A percentile compares a stretch with the other conserved stretches of the same genome.
Conservation (phyloP, 345 rosid genomes). For the Barbarea vulgaris region DNA sequence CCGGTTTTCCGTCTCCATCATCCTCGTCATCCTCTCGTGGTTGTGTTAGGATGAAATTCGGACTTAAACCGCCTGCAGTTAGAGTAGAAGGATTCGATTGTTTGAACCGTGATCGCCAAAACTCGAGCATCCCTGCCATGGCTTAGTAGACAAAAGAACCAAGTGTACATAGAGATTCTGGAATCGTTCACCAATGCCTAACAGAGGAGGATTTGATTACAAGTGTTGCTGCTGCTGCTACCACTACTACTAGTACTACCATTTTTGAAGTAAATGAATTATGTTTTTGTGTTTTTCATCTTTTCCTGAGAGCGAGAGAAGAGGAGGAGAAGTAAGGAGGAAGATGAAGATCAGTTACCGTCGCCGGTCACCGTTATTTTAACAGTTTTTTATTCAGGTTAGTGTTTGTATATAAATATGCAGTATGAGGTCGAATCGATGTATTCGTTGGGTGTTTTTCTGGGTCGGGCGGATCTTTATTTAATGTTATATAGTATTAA, state of each 20-base stretch:
- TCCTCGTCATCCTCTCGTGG: constrained; percentile 61
- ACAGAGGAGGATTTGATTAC: constrained; percentile 38
- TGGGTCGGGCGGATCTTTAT: constrained; percentile 38
- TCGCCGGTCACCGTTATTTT: constrained; percentile 27
- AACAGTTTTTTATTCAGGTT: constrained; percentile 33
- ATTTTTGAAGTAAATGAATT: constrained; percentile 42
- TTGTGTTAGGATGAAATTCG: constrained; percentile 72
- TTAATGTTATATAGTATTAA: constrained; percentile 15
- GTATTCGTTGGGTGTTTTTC: constrained; percentile 36
- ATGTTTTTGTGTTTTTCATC: constrained; percentile 11
- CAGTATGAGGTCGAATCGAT: constrained; percentile 31
- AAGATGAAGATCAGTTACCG: constrained; percentile 37
- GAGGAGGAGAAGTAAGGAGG: constrained; percentile 5
- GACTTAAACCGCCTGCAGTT: constrained; percentile 85
- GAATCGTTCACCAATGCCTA: constrained; percentile 27
- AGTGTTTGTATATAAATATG: constrained; percentile 36
- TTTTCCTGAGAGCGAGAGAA: constrained; percentile 27
- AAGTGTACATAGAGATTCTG: constrained; percentile 65
- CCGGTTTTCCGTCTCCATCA: constrained; percentile 48
- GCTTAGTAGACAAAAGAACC: constrained; percentile 57
- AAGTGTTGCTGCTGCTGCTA: background rate
- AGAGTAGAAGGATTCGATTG: constrained; percentile 99
- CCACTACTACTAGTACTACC: constrained; percentile 10
- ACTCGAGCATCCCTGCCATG: constrained; percentile 96
- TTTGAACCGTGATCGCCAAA: constrained; percentile 91